Conservation (phyloP, 495 filamentous ascomycete species). For the Talaromyces borbonicus region DNA sequence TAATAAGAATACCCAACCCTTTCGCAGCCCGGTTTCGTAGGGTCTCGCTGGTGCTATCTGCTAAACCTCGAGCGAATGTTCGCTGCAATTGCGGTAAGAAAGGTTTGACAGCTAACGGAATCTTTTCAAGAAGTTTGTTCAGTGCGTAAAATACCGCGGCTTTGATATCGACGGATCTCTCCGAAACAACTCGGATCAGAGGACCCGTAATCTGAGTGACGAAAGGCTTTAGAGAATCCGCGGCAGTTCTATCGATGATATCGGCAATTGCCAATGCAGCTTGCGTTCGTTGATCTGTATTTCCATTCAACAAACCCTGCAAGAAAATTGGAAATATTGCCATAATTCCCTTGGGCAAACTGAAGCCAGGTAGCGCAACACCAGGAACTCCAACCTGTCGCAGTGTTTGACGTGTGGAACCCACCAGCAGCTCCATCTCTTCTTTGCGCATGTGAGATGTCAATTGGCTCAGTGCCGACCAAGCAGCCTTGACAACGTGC, state of each 20-base stretch:
- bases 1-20: constrained; percentile 91
- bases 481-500: constrained; percentile 84
- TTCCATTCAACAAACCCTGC: constrained; percentile 94
- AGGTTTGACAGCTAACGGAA: constrained; percentile 88
- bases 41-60: constrained; percentile 84
- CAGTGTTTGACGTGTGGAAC: constrained; percentile 73
- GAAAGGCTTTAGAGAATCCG: constrained; percentile 78
- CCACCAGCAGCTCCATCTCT: constrained; percentile 92
- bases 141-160: constrained; percentile 84
- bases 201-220: constrained; percentile 97
- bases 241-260: constrained; percentile 80
- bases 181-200: constrained; percentile 92
- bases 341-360: constrained; percentile 93
- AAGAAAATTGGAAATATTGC: constrained; percentile 94
- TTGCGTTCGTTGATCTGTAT: constrained; percentile 80
- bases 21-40: constrained; percentile 86
- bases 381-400: constrained; percentile 83
- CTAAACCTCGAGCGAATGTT: constrained; percentile 91
- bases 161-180: constrained; percentile 90
- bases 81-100: constrained; percentile 95
- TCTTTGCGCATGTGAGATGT: constrained; percentile 88
- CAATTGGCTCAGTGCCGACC: constrained; percentile 79
- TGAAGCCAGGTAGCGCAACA: constrained; percentile 76
- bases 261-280: constrained; percentile 91
- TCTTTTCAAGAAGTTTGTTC: constrained; percentile 94